These are phyloP conservation scores for Nakazawaea wyomingensis DNA, from an alignment of 805 yeast species.

Conservation along the genomic window DNA sequence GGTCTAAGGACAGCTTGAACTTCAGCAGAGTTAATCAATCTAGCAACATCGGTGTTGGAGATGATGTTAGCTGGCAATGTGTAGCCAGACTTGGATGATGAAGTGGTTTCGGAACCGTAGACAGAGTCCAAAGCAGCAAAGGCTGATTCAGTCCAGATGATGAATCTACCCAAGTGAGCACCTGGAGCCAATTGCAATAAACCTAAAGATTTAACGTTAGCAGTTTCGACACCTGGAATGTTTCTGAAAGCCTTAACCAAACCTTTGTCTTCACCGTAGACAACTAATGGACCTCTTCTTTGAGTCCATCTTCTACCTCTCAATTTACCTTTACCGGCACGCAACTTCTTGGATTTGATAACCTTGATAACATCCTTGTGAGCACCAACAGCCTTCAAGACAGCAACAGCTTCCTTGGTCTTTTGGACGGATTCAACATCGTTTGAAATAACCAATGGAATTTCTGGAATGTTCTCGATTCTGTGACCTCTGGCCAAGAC, in stretches of 20 bases:
- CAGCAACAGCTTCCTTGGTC: slow-evolving; percentile 99
- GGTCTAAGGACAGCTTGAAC: slow-evolving; percentile 96
- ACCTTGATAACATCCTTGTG: slow-evolving; percentile 98
- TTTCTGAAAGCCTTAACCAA: slow-evolving; percentile 98
- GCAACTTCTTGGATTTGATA: slow-evolving; percentile 95
- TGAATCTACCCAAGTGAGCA: slow-evolving; percentile 99
- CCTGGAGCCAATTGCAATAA: slow-evolving; percentile 99
- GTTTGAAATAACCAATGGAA: slow-evolving; percentile 94
- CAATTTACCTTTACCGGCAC: slow-evolving; percentile 99
- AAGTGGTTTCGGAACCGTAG: slow-evolving; percentile 90
- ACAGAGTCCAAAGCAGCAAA: slow-evolving; percentile 93
- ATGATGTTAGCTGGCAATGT: slow-evolving; percentile 90
- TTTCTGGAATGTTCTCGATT: slow-evolving; percentile 96
- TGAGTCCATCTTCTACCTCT: slow-evolving; percentile 99
- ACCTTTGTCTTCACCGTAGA: slow-evolving; percentile 98
- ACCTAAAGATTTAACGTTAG: slow-evolving; percentile 87
- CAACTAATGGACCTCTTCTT: slow-evolving; percentile 99
- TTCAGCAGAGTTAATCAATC: slow-evolving; percentile 98
- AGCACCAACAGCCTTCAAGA: slow-evolving; percentile 97
- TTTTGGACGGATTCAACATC: slow-evolving; percentile 89
- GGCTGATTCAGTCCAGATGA: slow-evolving; percentile 99
- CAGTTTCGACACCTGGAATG: slow-evolving; percentile 99
- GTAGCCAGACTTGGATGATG: slow-evolving; percentile 84
- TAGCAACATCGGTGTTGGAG: slow-evolving; percentile 92
- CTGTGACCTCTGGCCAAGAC: slow-evolving; percentile 99